Evolutionary conservation across 345 rosid genomes (phyloP).

Genomic region (Citrus cavaleriei): DNA sequence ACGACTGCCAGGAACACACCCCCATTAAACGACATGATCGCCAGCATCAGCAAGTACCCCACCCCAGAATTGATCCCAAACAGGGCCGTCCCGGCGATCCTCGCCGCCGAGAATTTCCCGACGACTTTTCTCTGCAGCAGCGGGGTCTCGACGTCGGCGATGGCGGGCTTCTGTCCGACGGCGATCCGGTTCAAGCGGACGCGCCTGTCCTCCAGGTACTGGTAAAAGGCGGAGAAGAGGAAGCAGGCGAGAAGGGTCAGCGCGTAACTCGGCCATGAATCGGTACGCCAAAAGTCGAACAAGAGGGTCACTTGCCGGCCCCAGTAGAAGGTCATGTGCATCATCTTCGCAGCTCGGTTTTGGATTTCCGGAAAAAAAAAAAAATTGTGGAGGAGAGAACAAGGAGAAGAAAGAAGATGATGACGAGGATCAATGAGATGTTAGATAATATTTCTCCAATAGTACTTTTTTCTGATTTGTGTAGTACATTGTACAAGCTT

Average conservation of each 20-base stretch:
- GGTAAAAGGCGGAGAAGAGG: conserved; percentile 57
- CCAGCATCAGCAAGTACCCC: conserved; percentile 80
- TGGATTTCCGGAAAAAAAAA: background rate
- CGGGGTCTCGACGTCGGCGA: conserved; percentile 10
- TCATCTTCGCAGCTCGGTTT: conserved; percentile 43
- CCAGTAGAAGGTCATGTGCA: conserved; percentile 98
- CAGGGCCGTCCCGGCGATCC: conserved; percentile 36
- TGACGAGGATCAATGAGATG: too few species aligned
- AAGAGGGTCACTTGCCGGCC: conserved; percentile 62
- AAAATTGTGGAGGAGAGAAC: background rate
- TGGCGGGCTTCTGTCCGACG: conserved; percentile 8
- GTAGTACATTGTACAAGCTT: background rate
- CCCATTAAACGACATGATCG: conserved; percentile 83
- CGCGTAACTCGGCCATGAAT: conserved; percentile 56
- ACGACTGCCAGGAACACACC: conserved; percentile 77
- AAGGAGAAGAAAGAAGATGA: background rate
- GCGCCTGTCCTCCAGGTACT: conserved; percentile 62
- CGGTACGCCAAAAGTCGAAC: conserved; percentile 64
- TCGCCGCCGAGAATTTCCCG: conserved; percentile 14
- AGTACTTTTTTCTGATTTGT: background rate
- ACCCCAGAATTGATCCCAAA: conserved; percentile 66
- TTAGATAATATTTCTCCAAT: too few species aligned
- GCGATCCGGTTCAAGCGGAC: conserved; percentile 32
- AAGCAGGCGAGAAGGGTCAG: conserved; percentile 68
- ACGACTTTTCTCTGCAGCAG: conserved; percentile 3